phyloP scores from a whole-genome alignment of 805 yeast genomes.

The Metschnikowia proteae region DNA sequence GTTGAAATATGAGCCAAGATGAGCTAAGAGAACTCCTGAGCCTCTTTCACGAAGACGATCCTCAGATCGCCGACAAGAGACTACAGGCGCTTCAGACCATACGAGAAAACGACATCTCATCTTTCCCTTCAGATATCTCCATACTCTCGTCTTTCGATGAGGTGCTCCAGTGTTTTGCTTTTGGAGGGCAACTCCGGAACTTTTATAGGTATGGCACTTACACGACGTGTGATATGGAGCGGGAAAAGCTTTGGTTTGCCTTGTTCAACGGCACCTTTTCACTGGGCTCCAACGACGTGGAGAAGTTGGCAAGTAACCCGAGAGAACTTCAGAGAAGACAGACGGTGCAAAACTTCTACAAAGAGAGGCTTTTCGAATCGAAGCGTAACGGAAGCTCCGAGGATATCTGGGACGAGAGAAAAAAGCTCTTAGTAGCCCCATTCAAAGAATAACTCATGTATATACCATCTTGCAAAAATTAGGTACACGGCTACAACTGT shows the following conservation, averaged over 20 bases:
- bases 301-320: constrained; percentile 27
- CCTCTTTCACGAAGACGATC: constrained; percentile 13
- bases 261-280: constrained; percentile 45
- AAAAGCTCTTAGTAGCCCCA: constrained; percentile 33
- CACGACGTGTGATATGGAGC: constrained; percentile 64
- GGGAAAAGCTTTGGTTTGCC: constrained; percentile 79
- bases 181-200: constrained; percentile 85
- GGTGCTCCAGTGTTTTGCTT: constrained; percentile 76
- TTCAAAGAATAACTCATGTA: constrained; percentile 24
- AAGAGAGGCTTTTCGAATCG: constrained; percentile 55
- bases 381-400: constrained; percentile 72
- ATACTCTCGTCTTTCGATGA: constrained; percentile 80
- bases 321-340: constrained; percentile 48
- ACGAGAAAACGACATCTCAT: constrained; percentile 15
- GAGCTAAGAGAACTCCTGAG: constrained; percentile 14
- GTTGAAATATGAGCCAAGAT: neutral
- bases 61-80: constrained; percentile 14
- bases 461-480: neutral
- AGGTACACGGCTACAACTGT: no score
- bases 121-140: constrained; percentile 34
- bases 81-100: constrained; percentile 14
- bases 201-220: constrained; percentile 82
- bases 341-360: constrained; percentile 67
- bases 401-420: constrained; percentile 70
- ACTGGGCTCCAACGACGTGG: constrained; percentile 28